Conservation (phyloP, 495 filamentous ascomycete genomes). For the Ramalina intermedia region DNA sequence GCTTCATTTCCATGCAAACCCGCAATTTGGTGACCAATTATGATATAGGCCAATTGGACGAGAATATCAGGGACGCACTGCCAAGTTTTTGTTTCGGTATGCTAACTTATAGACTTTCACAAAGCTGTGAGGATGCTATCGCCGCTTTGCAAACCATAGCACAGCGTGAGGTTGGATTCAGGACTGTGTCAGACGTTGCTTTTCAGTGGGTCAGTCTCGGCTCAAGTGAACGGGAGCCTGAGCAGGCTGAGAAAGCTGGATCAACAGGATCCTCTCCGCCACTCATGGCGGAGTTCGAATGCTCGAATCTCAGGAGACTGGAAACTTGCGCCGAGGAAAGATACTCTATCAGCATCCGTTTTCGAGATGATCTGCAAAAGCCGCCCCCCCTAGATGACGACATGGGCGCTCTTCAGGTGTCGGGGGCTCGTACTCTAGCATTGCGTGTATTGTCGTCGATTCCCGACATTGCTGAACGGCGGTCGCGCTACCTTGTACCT, state of each 20-base stretch:
- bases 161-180: conserved; percentile 54
- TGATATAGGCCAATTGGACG: conserved; percentile 33
- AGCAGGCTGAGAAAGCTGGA: not conserved
- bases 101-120: conserved; percentile 66
- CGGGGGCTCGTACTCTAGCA: conserved; percentile 44
- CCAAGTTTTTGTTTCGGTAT: conserved; percentile 81
- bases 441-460: conserved; percentile 60
- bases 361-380: conserved; percentile 24
- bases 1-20: conserved; percentile 68
- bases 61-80: conserved; percentile 56
- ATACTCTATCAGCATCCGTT: conserved; percentile 16
- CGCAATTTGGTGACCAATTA: conserved; percentile 58
- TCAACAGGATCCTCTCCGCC: not conserved
- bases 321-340: conserved; percentile 17
- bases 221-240: conserved; percentile 28
- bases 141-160: conserved; percentile 61
- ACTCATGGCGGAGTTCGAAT: conserved; percentile 57
- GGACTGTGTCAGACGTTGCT: conserved; percentile 53
- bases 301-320: conserved; percentile 53
- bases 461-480: conserved; percentile 68
- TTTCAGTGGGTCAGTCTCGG: conserved; percentile 65
- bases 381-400: conserved; percentile 25
- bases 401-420: conserved; percentile 26
- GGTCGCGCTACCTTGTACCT: conserved; percentile 70
- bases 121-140: conserved; percentile 72